Evolutionary conservation across 352 stramenopile genomes (phyloP), one percentile per base, ranked within the genome.

Genomic region (Vaucheria bursata): DNA sequence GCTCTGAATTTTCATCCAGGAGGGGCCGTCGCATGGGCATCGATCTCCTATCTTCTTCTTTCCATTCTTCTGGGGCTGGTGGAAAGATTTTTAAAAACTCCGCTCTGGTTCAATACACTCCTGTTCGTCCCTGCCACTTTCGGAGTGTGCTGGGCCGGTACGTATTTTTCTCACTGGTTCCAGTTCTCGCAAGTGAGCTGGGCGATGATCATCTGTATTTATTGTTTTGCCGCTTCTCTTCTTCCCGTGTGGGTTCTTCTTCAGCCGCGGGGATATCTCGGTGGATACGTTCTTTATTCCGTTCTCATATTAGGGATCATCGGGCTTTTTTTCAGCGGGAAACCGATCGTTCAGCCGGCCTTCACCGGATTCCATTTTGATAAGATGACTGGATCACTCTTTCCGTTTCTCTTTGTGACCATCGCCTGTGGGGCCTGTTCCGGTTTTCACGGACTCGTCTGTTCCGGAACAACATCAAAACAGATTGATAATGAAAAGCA

Each of bases 401-500:
- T 59, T 25, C 45, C 45, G 45, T 59, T 59, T 25, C 45, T 59
- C 45, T 59, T 59, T 25, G 45, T 59, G 12, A 59, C 45, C 45
- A 59, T 59, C 45, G 45, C 45, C 45, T 59, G 45, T 59, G 45
- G 45, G 12, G 45, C 45, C 12, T 59, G 45, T 59, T 59, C 45
- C 12, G 45, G 45, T 25, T 59, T 59, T 59, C 45, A 59, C 45
- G 45, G 45, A 18, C 25, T 59, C 12, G 45, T 59, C 12, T 59
- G 45, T 59, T 59, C 45, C 12, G 45, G 45, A 18, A 59, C 45
- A 18, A 59, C 45, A 18, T 59, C 45, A 25, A 59, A 59, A 25
- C 45, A 59, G 45, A 59, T 59, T 25, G 45, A 59, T 59, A 59
- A 59, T 18, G 45, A 59, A 59, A 59, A 59, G 45, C 45, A 59